phyloP scores from a whole-genome alignment of 768 basidiomycete species.

The Candolleomyces eurysporus region DNA sequence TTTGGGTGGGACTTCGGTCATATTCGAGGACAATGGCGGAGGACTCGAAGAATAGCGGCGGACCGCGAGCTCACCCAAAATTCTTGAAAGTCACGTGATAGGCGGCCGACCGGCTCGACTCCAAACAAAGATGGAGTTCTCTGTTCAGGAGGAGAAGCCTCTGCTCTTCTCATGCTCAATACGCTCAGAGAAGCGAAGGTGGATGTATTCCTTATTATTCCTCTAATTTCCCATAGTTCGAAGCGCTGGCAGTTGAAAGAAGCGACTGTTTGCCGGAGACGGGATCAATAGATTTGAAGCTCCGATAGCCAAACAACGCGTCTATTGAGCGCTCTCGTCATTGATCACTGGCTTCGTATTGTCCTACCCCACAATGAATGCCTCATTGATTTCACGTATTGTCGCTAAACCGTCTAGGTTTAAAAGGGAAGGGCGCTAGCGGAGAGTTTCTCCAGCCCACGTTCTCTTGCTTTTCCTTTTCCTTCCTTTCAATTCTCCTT shows the following conservation, averaged over 20 bases:
- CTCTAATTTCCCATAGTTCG: not conserved
- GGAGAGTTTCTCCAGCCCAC: not conserved
- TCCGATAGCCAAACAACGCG: slow-evolving; percentile 6
- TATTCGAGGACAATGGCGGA: slow-evolving; percentile 9
- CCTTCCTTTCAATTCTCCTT: not conserved
- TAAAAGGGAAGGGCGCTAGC: not conserved
- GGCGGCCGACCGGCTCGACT: not conserved
- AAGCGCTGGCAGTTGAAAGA: not conserved
- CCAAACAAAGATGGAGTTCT: not conserved
- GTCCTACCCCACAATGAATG: not conserved
- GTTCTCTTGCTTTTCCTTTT: slow-evolving; percentile 20
- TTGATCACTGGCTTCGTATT: slow-evolving; percentile 4
- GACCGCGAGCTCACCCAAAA: not conserved
- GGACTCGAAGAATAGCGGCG: not conserved
- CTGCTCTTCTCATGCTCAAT: not conserved
- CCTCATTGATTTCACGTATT: not conserved
- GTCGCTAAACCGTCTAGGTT: not conserved
- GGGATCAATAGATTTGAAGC: not conserved
- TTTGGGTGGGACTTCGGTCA: slow-evolving; percentile 40
- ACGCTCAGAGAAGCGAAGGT: not conserved
- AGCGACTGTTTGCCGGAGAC: not conserved
- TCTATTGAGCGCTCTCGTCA: not conserved
- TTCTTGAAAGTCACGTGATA: not conserved
- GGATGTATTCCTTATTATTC: not conserved
- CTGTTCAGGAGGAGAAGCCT: not conserved